phyloP scores from a whole-genome alignment of 176 grass and related monocot species.

The Oryza rufipogon region DNA sequence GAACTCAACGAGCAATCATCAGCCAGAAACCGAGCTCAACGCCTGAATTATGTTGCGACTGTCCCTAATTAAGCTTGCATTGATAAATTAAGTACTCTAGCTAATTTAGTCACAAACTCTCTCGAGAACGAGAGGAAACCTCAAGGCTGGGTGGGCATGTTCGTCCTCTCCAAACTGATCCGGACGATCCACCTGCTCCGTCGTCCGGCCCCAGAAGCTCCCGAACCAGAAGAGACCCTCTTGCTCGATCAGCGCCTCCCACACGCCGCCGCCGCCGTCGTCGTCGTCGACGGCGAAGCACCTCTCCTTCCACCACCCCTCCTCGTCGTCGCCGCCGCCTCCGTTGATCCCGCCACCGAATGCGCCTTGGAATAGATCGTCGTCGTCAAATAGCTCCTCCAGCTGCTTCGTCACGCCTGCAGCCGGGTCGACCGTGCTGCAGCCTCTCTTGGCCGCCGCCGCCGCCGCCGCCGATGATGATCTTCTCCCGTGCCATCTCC shows the following conservation, averaged over 20 bases:
- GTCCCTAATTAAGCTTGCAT: neutral
- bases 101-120: conserved; percentile 19
- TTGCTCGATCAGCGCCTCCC: conserved; percentile 56
- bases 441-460: neutral
- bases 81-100: neutral
- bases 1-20: neutral
- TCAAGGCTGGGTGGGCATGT: conserved; percentile 28
- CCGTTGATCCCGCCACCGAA: conserved; percentile 16
- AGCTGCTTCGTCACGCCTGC: conserved; percentile 20
- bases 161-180: conserved; percentile 15
- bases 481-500: conserved; percentile 52
- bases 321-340: neutral
- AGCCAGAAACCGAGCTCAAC: neutral
- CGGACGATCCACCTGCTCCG: neutral
- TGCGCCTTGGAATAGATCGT: conserved; percentile 29
- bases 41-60: neutral
- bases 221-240: conserved; percentile 87
- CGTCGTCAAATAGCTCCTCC: conserved; percentile 26
- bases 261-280: conserved; percentile 27
- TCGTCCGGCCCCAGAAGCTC: conserved; percentile 75
- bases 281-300: conserved; percentile 28
- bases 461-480: neutral
- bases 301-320: conserved; percentile 29
- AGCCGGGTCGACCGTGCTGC: neutral
- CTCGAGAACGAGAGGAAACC: conserved; percentile 37